Percentiles rank a stretch among this genome's conserved stretches.
phyloP scores from a whole-genome alignment of 192 early-diverging fungal genomes.

The Umbelopsis sp. region DNA sequence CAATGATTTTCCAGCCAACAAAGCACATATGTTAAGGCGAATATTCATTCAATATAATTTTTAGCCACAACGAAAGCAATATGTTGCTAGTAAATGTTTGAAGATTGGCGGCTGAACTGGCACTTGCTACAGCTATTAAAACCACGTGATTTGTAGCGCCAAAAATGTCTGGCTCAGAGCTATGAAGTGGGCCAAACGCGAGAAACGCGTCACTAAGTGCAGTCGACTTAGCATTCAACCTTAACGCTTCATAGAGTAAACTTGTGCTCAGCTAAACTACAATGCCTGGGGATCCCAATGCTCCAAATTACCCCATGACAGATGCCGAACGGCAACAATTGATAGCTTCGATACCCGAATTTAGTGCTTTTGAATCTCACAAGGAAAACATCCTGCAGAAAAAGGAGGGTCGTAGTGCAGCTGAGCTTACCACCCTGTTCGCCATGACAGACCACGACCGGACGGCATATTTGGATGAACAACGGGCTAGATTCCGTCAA shows the following conservation, averaged over 20 bases:
- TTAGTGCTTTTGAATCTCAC: slow-evolving; percentile 61
- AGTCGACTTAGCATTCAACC: background rate
- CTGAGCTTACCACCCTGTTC: slow-evolving; percentile 34
- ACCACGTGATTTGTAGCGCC: too few species aligned
- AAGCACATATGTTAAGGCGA: too few species aligned
- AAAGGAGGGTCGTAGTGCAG: slow-evolving; percentile 66
- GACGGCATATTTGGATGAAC: slow-evolving; percentile 24
- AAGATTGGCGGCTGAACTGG: too few species aligned
- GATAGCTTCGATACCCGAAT: slow-evolving; percentile 15
- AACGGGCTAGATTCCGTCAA: slow-evolving; percentile 28
- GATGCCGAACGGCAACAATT: slow-evolving; percentile 8
- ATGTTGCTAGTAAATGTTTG: too few species aligned
- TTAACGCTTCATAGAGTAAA: background rate
- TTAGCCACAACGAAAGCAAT: too few species aligned
- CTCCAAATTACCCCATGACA: background rate
- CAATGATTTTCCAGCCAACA: too few species aligned
- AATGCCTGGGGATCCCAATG: background rate
- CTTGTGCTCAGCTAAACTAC: background rate
- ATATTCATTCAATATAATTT: too few species aligned
- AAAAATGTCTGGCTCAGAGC: too few species aligned
- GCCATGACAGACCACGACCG: slow-evolving; percentile 32
- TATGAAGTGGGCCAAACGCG: too few species aligned
- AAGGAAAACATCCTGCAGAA: slow-evolving; percentile 81
- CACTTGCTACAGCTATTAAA: too few species aligned
- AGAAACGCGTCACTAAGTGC: too few species aligned